Conservation (phyloP, 164 flowering plant species). For the Nymphaea colorata region DNA sequence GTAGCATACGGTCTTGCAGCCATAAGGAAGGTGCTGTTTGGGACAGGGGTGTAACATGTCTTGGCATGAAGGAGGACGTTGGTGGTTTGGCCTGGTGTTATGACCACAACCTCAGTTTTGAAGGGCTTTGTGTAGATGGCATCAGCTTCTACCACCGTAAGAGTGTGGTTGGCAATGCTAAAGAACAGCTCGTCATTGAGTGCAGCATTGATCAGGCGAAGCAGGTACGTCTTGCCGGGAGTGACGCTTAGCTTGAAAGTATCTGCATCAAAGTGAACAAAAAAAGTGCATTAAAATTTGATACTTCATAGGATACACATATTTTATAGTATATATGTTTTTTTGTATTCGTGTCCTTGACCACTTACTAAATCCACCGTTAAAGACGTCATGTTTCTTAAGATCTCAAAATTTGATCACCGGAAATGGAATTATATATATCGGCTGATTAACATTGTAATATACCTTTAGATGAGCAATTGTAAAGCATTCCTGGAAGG, state of each 20-base stretch:
- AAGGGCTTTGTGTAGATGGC: conserved; percentile 47
- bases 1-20: conserved; percentile 37
- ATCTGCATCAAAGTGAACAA: conserved; percentile 18
- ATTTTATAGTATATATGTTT: no score
- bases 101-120: conserved; percentile 18
- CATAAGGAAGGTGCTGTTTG: conserved; percentile 42
- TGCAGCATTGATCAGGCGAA: conserved; percentile 54
- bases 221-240: conserved; percentile 45
- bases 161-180: conserved; percentile 44
- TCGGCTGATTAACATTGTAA: no score
- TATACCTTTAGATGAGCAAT: conserved; percentile 40
- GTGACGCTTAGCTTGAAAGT: conserved; percentile 36
- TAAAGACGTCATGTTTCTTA: no score
- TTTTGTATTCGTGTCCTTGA: no score
- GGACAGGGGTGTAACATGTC: conserved; percentile 4
- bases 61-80: conserved; percentile 43
- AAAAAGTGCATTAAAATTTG: not conserved
- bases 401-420: not conserved
- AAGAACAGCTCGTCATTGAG: conserved; percentile 60
- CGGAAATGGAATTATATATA: not conserved
- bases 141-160: conserved; percentile 47
- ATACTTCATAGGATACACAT: no score
- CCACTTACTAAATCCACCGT: no score
- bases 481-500: conserved; percentile 47
- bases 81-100: conserved; percentile 55